Percentiles rank a stretch among this genome's conserved stretches.
Conservation (phyloP, 768 basidiomycete species). For the Russula foetens region DNA sequence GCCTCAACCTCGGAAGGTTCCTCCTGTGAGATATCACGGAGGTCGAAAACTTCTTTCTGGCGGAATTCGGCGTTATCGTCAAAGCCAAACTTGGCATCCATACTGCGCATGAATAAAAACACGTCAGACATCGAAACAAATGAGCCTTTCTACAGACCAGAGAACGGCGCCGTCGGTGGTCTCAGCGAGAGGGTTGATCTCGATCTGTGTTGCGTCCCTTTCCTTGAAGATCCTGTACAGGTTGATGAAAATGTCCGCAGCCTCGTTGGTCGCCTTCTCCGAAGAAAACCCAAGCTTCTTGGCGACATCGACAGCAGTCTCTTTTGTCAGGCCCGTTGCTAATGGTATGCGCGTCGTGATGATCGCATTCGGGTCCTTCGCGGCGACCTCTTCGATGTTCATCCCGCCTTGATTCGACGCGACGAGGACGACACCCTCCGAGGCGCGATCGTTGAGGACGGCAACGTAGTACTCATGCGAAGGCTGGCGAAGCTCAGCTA, state of each 20-base stretch:
- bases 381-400: conserved; percentile 99
- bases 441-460: conserved; percentile 87
- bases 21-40: conserved; percentile 92
- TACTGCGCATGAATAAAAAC: conserved; percentile 40
- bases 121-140: conserved; percentile 4
- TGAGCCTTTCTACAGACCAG: conserved; percentile 72
- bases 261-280: conserved; percentile 64
- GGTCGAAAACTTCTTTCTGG: conserved; percentile 78
- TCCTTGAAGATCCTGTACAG: conserved; percentile 97
- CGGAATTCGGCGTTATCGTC: conserved; percentile 99
- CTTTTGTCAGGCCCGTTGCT: conserved; percentile 66
- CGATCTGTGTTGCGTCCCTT: conserved; percentile 98
- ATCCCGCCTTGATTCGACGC: conserved; percentile 94
- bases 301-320: conserved; percentile 71
- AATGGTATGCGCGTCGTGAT: conserved; percentile 91
- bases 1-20: conserved; percentile 97
- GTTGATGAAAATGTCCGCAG: conserved; percentile 89
- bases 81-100: conserved; percentile 99
- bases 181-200: conserved; percentile 97
- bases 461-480: conserved; percentile 98
- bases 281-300: conserved; percentile 83
- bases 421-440: conserved; percentile 87
- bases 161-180: conserved; percentile 87
- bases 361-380: conserved; percentile 89
- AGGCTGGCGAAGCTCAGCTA: conserved; percentile 90